Percentiles rank a stretch among this genome's conserved stretches.
These are phyloP conservation scores for Talaromyces sp. DNA, from an alignment of 2,329 filamentous ascomycete species.

Conservation along the genomic window DNA sequence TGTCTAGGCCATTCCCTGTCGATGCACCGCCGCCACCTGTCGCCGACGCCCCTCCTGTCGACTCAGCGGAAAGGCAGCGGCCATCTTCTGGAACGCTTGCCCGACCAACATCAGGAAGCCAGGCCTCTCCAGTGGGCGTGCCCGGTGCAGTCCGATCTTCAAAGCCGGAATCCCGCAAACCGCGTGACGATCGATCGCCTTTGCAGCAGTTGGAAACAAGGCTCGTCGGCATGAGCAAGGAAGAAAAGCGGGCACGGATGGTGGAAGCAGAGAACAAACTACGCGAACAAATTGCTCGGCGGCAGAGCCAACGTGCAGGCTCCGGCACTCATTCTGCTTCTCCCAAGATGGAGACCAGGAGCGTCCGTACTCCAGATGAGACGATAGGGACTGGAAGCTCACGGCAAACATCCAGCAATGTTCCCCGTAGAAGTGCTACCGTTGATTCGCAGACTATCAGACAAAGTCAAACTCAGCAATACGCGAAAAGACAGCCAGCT, in stretches of 20 bases:
- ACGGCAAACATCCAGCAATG: conserved; percentile 12
- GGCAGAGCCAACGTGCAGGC: conserved; percentile 18
- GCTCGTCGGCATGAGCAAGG: conserved; percentile 87
- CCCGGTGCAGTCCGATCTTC: conserved; percentile 26
- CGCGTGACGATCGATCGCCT: conserved; percentile 79
- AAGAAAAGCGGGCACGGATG: conserved; percentile 82
- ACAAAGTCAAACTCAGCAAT: conserved; percentile 11
- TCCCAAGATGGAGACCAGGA: conserved; percentile 1
- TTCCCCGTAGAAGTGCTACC: conserved; percentile 12
- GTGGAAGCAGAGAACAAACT: conserved; percentile 73
- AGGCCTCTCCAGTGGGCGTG: conserved; percentile 21
- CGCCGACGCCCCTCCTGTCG: background rate
- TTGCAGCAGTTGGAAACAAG: conserved; percentile 90
- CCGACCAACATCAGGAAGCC: conserved; percentile 15
- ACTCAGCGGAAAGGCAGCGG: conserved; percentile 6
- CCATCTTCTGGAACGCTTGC: conserved; percentile 11
- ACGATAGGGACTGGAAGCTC: conserved; percentile 10
- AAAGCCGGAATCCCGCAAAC: conserved; percentile 35
- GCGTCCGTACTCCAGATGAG: conserved; percentile 1
- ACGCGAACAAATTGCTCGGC: conserved; percentile 48
- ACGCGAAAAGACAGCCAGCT: conserved; percentile 5
- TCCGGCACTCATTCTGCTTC: conserved; percentile 10
- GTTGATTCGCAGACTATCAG: conserved; percentile 14
- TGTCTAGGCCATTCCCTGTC: background rate
- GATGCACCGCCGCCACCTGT: background rate